Conservation (phyloP, 208 protist genomes). For the Trypanosoma lewisi region DNA sequence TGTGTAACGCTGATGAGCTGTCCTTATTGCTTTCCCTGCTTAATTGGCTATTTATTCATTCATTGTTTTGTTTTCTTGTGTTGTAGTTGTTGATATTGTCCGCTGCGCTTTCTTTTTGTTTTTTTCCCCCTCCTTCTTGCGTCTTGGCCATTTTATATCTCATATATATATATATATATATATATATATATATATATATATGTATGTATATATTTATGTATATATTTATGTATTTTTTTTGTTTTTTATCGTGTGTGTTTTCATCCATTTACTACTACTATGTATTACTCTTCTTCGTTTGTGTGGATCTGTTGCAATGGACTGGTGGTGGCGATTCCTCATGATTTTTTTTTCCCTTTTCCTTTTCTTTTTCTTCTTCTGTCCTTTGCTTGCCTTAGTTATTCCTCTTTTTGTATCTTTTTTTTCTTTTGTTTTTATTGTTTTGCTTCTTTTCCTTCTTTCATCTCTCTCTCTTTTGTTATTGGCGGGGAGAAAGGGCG, state of each 20-base stretch:
- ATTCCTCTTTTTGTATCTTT: conserved; percentile 8
- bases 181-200: neutral
- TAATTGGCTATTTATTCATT: conserved; percentile 7
- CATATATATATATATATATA: neutral
- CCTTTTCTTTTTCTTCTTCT: conserved; percentile 11
- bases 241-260: too few relatives aligned
- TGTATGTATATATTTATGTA: neutral
- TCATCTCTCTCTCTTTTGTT: neutral
- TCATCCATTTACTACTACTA: neutral
- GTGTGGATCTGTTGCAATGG: too few relatives aligned
- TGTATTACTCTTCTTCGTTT: too few relatives aligned
- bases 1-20: neutral
- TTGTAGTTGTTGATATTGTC: neutral
- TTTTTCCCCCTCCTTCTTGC: neutral
- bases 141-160: too few relatives aligned
- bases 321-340: too few relatives aligned
- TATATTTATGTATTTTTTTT: neutral
- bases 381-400: neutral
- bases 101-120: neutral
- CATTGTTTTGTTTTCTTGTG: conserved; percentile 1
- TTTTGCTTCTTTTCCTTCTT: neutral
- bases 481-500: too few relatives aligned
- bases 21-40: conserved; percentile 11
- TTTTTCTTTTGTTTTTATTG: conserved; percentile 1
- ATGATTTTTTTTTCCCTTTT: neutral